Base-by-base conservation (phyloP, 192 early-diverging fungal species). In the Backusella psychrophila region DNA sequence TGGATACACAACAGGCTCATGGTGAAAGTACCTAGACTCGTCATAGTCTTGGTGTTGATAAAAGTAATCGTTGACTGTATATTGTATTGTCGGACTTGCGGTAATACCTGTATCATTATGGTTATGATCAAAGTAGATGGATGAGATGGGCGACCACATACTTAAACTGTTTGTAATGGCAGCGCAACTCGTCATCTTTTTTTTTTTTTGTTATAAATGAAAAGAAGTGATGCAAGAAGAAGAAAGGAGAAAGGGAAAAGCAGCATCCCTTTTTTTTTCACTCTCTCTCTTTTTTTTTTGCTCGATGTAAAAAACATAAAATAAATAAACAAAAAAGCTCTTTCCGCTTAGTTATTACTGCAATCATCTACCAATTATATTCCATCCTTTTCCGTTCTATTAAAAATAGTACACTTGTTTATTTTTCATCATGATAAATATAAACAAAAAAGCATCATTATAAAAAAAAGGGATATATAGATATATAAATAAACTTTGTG, bases 111-210 rank as follows among this genome's bases (percentile, higher is more conserved):
- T 26, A 63, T 12, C 56, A 9, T 63, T 26, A 11, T 21, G 7
- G 26, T 63, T 63, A 63, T 63, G 56, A 29, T 63, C 56, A 26
- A 63, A 63, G 26, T 63, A 63, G 36, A 39, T 71, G 39, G 70
- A 71, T 26, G 70, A 46, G 9, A 39, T 46, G 23, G 70, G 70
- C 12, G 70, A 71, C 70, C 70, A 71, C 70, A 71, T 71, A 31
- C 21, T 26, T 31, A 71, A 3, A 46, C 21, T n/a, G 4, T 38
- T 19, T 41, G 69, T 71, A 41, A 71, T 49, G 21, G 41, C 39
- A 31, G 35, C 26, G 33, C 53, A 59, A 59, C 53, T 59, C 23
- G 53, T 23, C 53, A 59, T 59, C 23, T 59, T 59, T 19, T 49
- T 17, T 19, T 49, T 19, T 49, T 49, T 1, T 49, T n/a, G n/a